A percentile compares a stretch with the other conserved stretches of the same genome.
These are phyloP conservation scores for Oropetium thomaeum DNA, from an alignment of 176 grass and related monocot species.

Conservation along the genomic window DNA sequence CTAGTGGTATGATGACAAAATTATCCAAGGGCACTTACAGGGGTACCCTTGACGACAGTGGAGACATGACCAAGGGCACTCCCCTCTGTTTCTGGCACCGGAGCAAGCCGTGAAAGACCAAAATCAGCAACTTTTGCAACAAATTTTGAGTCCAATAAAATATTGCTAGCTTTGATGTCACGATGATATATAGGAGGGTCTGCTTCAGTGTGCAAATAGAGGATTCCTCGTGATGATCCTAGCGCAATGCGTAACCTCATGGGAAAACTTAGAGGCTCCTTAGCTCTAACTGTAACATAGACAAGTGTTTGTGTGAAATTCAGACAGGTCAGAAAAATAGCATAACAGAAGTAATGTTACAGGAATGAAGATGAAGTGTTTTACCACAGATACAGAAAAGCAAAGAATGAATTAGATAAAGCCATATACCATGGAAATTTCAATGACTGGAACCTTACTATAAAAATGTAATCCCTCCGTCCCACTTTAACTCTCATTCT, in stretches of 20 bases:
- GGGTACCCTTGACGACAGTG: conserved; percentile 71
- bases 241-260: conserved; percentile 59
- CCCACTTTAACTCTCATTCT: too few relatives aligned
- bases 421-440: background rate
- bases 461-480: too few relatives aligned
- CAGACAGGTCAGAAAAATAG: conserved; percentile 12
- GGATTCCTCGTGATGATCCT: conserved; percentile 58
- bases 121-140: conserved; percentile 78
- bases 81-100: conserved; percentile 49
- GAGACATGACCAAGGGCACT: conserved; percentile 54
- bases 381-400: background rate
- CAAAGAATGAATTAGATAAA: background rate
- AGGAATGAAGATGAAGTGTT: background rate
- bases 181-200: conserved; percentile 69
- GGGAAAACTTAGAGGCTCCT: conserved; percentile 53
- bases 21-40: conserved; percentile 51
- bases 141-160: conserved; percentile 63
- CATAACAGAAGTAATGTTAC: background rate
- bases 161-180: conserved; percentile 78
- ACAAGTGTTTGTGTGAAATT: conserved; percentile 13
- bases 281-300: conserved; percentile 50
- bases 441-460: background rate
- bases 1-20: background rate
- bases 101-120: conserved; percentile 64
- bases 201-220: conserved; percentile 65